Evolutionary conservation across 495 filamentous ascomycete species (phyloP), one percentile per base, ranked within the genome.

Genomic region (Hypoxylon fragiforme): DNA sequence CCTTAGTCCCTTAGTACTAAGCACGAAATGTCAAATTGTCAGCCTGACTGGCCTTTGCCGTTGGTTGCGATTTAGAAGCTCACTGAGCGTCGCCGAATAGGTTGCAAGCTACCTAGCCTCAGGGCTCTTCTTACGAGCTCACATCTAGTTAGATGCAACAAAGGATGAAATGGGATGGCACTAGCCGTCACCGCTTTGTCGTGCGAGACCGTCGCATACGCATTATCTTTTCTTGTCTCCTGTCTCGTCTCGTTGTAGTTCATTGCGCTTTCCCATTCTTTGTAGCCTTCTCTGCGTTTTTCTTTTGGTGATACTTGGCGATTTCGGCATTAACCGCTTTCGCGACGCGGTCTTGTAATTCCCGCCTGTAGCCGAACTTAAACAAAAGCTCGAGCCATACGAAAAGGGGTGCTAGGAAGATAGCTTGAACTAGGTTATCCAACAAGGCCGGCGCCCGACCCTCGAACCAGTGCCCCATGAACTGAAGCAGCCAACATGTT

Each of bases 311-410:
- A 22, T 30, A 81, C 64, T 83, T 87, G 54, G 77, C 72, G 41
- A 89, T 72, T 67, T 94, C 88, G 51, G 79, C 70, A 66, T 83
- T 70, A 2, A 97, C 88, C 20, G 77, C 86, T 57, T 86, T 84
- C 42, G 91, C 82, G 26, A 97, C 80, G 31, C 94, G 80, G 40
- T 80, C 77, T 73, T 89, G 88, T 64, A 98, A 73, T 67, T 92
- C 92, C 0, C 87, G 88, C 18, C 94, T 81, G 71, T 97, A 98
- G 4, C 94, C 94, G 45, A 92, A 84, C 63, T 78, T 85, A 74
- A 98, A 98, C 16, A 98, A 74, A 13, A 95, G 73, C 76, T 98
- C 92, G 67, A 98, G 86, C 89, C 92, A 98, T 22, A 97, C 91
- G 64, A 98, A 98, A 57, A 98, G 84, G n/a, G 94, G 94, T 0